Percentiles rank a stretch among this genome's conserved stretches.
Conservation (phyloP, 78 protist genomes). For the Chrysochromulina tobinii region DNA sequence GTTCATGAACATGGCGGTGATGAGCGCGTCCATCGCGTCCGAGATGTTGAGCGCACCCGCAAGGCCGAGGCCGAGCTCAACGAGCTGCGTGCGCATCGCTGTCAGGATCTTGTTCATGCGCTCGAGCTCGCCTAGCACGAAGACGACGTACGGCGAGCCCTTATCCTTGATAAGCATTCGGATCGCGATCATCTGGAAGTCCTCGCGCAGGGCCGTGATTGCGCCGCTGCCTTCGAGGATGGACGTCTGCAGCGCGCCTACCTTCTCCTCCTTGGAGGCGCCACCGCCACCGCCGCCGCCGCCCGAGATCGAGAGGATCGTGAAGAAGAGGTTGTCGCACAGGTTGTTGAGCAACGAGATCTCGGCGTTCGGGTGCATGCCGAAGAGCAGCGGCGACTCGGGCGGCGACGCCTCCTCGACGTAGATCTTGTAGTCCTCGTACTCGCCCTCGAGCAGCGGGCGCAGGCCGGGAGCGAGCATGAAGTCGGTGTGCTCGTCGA, state of each 20-base stretch:
- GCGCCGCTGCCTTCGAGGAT: not conserved
- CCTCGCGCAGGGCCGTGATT: slow-evolving; percentile 13
- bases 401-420: slow-evolving; percentile 46
- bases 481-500: slow-evolving; percentile 4
- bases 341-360: slow-evolving; percentile 65
- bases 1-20: not conserved
- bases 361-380: slow-evolving; percentile 89
- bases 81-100: slow-evolving; percentile 39
- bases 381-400: slow-evolving; percentile 61
- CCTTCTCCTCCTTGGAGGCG: slow-evolving; percentile 8
- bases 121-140: slow-evolving; percentile 54
- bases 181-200: slow-evolving; percentile 31
- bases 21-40: slow-evolving; percentile 42
- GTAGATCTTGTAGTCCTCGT: slow-evolving; percentile 1
- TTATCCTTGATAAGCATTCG: slow-evolving; percentile 23
- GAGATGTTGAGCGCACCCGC: slow-evolving; percentile 55
- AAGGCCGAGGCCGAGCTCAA: slow-evolving; percentile 64
- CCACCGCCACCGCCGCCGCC: slow-evolving; percentile 46
- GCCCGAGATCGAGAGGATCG: slow-evolving; percentile 37
- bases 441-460: slow-evolving; percentile 30
- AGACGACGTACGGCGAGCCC: slow-evolving; percentile 29
- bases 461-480: slow-evolving; percentile 34
- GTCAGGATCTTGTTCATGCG: slow-evolving; percentile 57
- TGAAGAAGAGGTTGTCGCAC: slow-evolving; percentile 64
- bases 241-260: not conserved